Percentiles rank a stretch among this genome's conserved stretches.
Conservation (phyloP, 805 yeast species). For the Hanseniaspora meyeri region DNA sequence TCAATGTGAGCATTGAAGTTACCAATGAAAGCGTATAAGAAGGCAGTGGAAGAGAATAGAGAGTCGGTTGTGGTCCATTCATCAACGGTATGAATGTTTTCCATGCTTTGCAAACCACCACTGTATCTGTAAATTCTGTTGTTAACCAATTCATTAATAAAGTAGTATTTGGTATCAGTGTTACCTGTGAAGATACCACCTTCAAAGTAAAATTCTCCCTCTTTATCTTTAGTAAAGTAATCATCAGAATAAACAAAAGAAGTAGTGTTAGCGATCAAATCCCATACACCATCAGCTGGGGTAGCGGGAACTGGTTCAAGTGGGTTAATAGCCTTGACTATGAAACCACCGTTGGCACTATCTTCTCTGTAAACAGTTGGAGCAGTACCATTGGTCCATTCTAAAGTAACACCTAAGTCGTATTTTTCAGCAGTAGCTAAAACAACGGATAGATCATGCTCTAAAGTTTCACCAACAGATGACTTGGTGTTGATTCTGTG, state of each 20-base stretch:
- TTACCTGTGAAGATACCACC: constrained; percentile 16
- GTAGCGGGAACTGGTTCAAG: constrained; percentile 44
- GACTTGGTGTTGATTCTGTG: constrained; percentile 47
- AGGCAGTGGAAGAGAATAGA: constrained; percentile 16
- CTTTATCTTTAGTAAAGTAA: constrained; percentile 9
- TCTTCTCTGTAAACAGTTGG: constrained; percentile 12
- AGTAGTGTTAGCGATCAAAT: constrained; percentile 45
- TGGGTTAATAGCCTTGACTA: constrained; percentile 23
- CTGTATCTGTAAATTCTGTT: constrained; percentile 16
- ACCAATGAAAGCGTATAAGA: constrained; percentile 16
- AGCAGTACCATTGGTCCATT: constrained; percentile 14
- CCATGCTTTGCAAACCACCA: constrained; percentile 12
- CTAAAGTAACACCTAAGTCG: constrained; percentile 14
- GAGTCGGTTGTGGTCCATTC: constrained; percentile 14
- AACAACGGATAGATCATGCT: constrained; percentile 22
- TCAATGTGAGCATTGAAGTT: constrained; percentile 15
- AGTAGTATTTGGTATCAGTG: constrained; percentile 17
- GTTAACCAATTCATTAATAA: constrained; percentile 14
- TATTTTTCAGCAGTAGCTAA: constrained; percentile 15
- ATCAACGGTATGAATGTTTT: constrained; percentile 16
- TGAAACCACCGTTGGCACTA: constrained; percentile 16
- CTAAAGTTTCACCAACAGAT: constrained; percentile 29
- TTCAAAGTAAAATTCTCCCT: constrained; percentile 14
- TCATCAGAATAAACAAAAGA: constrained; percentile 45
- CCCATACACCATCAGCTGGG: constrained; percentile 41